A percentile compares a stretch with the other conserved stretches of the same genome.
Evolutionary conservation across 768 basidiomycete species (phyloP).

Genomic region (Serpula lacrymans): DNA sequence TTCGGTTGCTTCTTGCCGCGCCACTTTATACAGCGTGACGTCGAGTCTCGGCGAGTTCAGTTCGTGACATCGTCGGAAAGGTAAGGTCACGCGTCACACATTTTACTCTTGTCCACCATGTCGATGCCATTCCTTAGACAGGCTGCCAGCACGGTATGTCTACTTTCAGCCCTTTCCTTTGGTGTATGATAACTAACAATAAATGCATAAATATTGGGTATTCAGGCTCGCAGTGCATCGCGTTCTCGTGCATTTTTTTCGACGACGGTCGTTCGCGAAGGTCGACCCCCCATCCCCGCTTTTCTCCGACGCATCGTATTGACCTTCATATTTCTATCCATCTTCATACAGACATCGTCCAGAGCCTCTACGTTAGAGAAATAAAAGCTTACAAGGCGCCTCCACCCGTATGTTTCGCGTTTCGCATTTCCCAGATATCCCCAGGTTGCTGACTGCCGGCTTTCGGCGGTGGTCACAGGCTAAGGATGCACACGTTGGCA

Average conservation of each 20-base stretch:
- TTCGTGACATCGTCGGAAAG: too few species aligned
- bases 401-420: conserved; percentile 51
- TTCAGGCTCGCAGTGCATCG: conserved; percentile 51
- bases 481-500: conserved; percentile 86
- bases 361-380: conserved; percentile 89
- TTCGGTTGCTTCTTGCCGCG: too few species aligned
- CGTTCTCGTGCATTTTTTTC: conserved; percentile 58
- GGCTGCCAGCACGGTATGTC: conserved; percentile 46
- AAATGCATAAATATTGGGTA: conserved; percentile 1
- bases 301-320: conserved; percentile 18
- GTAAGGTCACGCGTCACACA: conserved; percentile 43
- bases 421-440: background rate
- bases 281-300: conserved; percentile 37
- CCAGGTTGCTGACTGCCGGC: conserved; percentile 1
- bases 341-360: conserved; percentile 79
- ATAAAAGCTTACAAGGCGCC: conserved; percentile 87
- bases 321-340: background rate
- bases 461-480: conserved; percentile 44
- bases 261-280: conserved; percentile 59
- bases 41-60: too few species aligned
- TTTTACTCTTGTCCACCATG: conserved; percentile 51
- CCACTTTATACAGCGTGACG: too few species aligned
- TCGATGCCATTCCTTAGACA: conserved; percentile 54
- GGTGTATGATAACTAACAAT: conserved; percentile 1
- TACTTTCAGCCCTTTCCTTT: conserved; percentile 4